phyloP scores from a whole-genome alignment of 495 filamentous ascomycete species.

The Neurospora sublineolata region DNA sequence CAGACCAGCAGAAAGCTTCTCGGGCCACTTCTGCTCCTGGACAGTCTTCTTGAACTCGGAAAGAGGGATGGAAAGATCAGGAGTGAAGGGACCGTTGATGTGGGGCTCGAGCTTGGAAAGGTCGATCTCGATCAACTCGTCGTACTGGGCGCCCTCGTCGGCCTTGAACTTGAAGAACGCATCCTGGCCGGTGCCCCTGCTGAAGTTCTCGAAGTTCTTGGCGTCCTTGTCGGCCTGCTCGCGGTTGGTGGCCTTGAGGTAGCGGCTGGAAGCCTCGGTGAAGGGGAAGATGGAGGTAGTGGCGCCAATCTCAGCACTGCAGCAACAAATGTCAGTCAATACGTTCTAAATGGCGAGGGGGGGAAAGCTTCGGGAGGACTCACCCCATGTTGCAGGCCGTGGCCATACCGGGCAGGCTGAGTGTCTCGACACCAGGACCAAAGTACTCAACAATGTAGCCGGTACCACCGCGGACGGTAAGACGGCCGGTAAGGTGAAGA shows the following conservation, averaged over 20 bases:
- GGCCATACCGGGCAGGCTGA: slow-evolving; percentile 88
- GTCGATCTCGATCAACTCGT: slow-evolving; percentile 85
- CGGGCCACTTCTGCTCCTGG: slow-evolving; percentile 76
- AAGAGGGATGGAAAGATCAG: slow-evolving; percentile 83
- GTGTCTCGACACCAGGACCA: slow-evolving; percentile 74
- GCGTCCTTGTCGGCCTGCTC: slow-evolving; percentile 56
- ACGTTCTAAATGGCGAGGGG: not conserved
- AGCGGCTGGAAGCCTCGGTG: slow-evolving; percentile 42
- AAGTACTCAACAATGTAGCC: slow-evolving; percentile 89
- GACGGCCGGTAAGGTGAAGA: slow-evolving; percentile 70
- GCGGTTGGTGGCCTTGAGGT: slow-evolving; percentile 75
- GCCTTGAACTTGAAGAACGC: slow-evolving; percentile 45
- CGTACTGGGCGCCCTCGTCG: slow-evolving; percentile 74
- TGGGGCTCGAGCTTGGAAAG: slow-evolving; percentile 86
- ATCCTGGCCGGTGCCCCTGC: slow-evolving; percentile 24
- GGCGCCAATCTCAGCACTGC: slow-evolving; percentile 73
- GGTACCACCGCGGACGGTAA: slow-evolving; percentile 91
- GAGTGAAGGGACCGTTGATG: slow-evolving; percentile 95
- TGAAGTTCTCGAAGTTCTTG: slow-evolving; percentile 36
- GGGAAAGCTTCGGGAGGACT: not conserved
- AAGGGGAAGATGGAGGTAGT: slow-evolving; percentile 84
- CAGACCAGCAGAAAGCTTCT: slow-evolving; percentile 78
- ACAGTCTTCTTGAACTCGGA: slow-evolving; percentile 79
- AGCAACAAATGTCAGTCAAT: not conserved
- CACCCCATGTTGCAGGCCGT: slow-evolving; percentile 74